Evolutionary conservation across 305 asterid species (phyloP), one percentile per base, ranked within the genome.

Genomic region (Plantago lanceolata): DNA sequence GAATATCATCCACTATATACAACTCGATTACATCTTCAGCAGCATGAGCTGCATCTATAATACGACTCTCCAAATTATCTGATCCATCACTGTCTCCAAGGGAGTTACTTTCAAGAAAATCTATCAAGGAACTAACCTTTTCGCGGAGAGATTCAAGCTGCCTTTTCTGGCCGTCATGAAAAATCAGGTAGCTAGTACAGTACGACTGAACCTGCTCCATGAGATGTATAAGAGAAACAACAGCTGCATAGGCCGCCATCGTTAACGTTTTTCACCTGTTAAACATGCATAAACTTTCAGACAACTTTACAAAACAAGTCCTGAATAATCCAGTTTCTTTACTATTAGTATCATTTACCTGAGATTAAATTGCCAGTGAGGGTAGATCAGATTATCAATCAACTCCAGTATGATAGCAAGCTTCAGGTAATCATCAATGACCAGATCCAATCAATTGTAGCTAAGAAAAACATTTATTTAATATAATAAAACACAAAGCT

Each of bases 1-100:
- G 87, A n/a, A 52, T 43, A 57, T 48, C 20, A 14, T 52, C 17
- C 0, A 40, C 45, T 40, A 40, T 11, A 40, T 40, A 40, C 45
- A 15, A 40, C 15, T 40, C 45, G 16, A 40, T 40, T 0, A 11
- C 45, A 40, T 40, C 45, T 40, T 40, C 45, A 8, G 45, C 45
- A 40, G 45, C 45, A 40, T 40, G 0, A 40, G 45, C 45, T 40
- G 45, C 45, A 9, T 40, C 45, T 9, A 40, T 2, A 40, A 40
- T 40, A 8, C 45, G 45, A 40, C 16, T 40, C 45, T 40, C 45
- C 45, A 40, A 40, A 40, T 15, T 15, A 40, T 40, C 14, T 40
- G 45, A 2, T 40, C 11, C 45, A 40, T 40, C 45, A 40, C 45
- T 11, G 11, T 40, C 45, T 12, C 16, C 45, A 40, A 40, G 45